Evolutionary conservation across 352 stramenopile genomes (phyloP), one percentile per base, ranked within the genome.

Genomic region (Globisporangium spinosum): DNA sequence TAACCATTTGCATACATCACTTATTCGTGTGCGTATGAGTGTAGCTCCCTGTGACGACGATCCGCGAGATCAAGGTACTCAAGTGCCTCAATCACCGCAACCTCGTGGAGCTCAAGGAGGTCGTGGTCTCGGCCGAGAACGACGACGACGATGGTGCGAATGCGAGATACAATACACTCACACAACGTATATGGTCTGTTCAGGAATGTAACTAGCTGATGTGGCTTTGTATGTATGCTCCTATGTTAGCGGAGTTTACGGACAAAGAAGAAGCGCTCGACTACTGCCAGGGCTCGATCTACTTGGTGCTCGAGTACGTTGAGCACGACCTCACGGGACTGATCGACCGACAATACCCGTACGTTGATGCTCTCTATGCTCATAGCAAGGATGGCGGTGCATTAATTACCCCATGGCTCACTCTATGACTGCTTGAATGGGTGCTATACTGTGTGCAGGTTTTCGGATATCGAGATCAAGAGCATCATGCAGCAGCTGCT

Each of bases 61-160:
- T 99, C 70, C 90, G 97, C 13, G 97, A 99, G 82, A 99, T 99
- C 68, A 99, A 99, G 89, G 98, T 99, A 71, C 85, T 99, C 61
- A 99, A 98, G 76, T 91, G 89, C 74, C 80, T 99, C 5, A 90
- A 95, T 59, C 97, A 99, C 77, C 87, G 83, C 22, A 98, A 98
- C 77, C 82, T 99, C 64, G 94, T 99, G 25, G 84, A 93, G 68
- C 90, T 99, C 70, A 93, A 98, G 66, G 97, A 99, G 76, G 94
- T 99, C 54, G 93, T 99, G 2, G 89, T 97, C 1, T 95, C 89
- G 0, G 88, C 85, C 3, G 89, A 94, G 60, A 90, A 93, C 25
- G 90, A 96, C 49, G 84, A 88, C 56, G 86, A 90, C 58, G 89
- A 95, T 47, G 82, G 85, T 93, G 55, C 68, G 73, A 22, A 51